Evolutionary conservation across 352 stramenopile species (phyloP).

Genomic region (Phytophthora pinifolia): DNA sequence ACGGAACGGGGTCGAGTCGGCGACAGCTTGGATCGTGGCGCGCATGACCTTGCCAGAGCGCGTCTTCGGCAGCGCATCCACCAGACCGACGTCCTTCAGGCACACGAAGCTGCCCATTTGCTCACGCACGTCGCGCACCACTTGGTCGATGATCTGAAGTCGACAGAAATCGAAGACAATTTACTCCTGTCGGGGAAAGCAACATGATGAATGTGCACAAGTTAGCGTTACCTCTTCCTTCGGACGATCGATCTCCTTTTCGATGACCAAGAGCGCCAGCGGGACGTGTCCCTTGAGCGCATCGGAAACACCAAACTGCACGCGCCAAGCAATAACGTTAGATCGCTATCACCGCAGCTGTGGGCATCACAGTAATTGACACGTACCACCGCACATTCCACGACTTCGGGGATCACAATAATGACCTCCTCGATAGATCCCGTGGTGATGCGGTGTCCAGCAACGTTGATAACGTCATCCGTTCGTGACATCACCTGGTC

Average conservation of each 20-base stretch:
- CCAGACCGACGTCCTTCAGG: slow-evolving; percentile 44
- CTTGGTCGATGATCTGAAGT: slow-evolving; percentile 35
- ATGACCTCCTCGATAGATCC: slow-evolving; percentile 91
- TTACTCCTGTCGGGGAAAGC: not conserved
- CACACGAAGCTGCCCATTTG: slow-evolving; percentile 61
- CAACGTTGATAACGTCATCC: slow-evolving; percentile 92
- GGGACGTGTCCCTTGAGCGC: slow-evolving; percentile 48
- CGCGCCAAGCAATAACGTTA: slow-evolving; percentile 9
- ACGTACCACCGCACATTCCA: slow-evolving; percentile 85
- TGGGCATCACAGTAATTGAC: not conserved
- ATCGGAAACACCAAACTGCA: slow-evolving; percentile 47
- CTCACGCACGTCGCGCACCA: slow-evolving; percentile 40
- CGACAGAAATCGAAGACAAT: slow-evolving; percentile 6
- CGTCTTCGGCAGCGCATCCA: slow-evolving; percentile 50
- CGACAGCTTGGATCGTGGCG: slow-evolving; percentile 54
- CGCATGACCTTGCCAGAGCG: slow-evolving; percentile 58
- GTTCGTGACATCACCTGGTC: slow-evolving; percentile 86
- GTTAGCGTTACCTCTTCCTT: slow-evolving; percentile 31
- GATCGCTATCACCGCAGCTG: not conserved
- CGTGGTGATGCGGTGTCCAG: slow-evolving; percentile 86
- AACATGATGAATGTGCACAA: not conserved
- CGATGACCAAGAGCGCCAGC: slow-evolving; percentile 45
- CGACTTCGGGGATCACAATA: slow-evolving; percentile 76
- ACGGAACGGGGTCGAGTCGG: slow-evolving; percentile 39
- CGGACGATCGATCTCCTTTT: slow-evolving; percentile 37